Percentiles rank a stretch among this genome's conserved stretches.
Conservation (phyloP, 73 alveolate species). For the Breviolum minutum region DNA sequence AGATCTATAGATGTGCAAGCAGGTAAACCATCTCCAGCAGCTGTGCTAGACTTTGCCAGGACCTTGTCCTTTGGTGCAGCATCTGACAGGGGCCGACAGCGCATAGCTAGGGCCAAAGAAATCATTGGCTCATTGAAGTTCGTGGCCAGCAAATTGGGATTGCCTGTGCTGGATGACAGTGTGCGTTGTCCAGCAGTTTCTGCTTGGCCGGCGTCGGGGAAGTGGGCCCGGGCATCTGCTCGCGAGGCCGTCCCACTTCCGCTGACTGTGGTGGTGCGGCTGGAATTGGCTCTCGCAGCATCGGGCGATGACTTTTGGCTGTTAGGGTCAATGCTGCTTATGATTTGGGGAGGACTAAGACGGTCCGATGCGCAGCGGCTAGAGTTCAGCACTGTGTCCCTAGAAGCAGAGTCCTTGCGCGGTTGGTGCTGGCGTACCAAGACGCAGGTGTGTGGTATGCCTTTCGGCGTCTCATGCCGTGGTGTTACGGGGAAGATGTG, state of each 20-base stretch:
- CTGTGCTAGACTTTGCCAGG: neutral
- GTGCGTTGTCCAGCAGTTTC: neutral
- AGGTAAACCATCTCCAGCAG: neutral
- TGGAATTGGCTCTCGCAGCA: neutral
- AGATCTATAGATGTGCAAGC: no score
- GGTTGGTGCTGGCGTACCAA: neutral
- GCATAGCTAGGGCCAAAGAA: neutral
- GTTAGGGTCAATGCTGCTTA: neutral
- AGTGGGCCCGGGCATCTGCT: neutral
- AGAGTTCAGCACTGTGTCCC: neutral
- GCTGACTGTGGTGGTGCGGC: neutral
- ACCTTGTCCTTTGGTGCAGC: neutral
- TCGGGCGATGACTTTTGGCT: neutral
- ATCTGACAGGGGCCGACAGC: neutral
- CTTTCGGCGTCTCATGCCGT: neutral
- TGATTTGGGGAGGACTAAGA: neutral
- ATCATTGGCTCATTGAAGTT: neutral
- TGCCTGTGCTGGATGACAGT: neutral
- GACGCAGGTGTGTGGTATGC: neutral
- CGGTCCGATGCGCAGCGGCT: constrained; percentile 40
- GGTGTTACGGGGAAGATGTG: neutral
- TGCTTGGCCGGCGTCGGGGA: neutral
- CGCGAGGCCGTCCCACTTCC: constrained; percentile 26
- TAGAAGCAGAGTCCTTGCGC: neutral
- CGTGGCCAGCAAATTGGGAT: neutral